Percentiles rank a stretch among this genome's conserved stretches.
Conservation (phyloP, 768 basidiomycete genomes). For the Trichaptum fuscoviolaceum region DNA sequence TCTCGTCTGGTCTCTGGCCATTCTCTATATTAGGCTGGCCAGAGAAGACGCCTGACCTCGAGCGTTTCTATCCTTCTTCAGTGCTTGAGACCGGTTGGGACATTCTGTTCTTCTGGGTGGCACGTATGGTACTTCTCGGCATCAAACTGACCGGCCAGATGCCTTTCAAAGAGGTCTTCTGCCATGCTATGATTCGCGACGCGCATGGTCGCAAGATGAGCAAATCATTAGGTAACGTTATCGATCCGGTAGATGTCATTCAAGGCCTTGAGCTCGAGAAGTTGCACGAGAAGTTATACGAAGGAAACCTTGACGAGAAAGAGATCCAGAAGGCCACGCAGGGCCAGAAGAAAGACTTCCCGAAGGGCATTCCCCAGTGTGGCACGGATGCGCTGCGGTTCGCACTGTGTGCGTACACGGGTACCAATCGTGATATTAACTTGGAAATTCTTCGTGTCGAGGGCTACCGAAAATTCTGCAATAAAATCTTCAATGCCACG, state of each 20-base stretch:
- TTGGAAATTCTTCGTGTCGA: constrained; percentile 93
- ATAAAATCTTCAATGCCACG: constrained; percentile 98
- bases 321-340: constrained; percentile 87
- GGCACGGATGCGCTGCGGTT: constrained; percentile 96
- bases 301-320: constrained; percentile 90
- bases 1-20: constrained; percentile 96
- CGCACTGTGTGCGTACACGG: constrained; percentile 90
- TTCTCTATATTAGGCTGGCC: constrained; percentile 99
- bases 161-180: constrained; percentile 94
- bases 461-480: constrained; percentile 99
- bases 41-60: constrained; percentile 78
- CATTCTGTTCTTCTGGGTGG: constrained; percentile 99
- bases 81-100: constrained; percentile 99
- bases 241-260: constrained; percentile 95
- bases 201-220: constrained; percentile 99
- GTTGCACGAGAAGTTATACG: constrained; percentile 78
- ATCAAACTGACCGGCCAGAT: constrained; percentile 82
- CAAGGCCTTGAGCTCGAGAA: constrained; percentile 74
- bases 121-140: constrained; percentile 95
- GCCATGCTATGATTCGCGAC: constrained; percentile 98
- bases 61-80: constrained; percentile 83
- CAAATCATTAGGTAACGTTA: constrained; percentile 96
- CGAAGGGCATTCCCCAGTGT: constrained; percentile 98
- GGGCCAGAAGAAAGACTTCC: constrained; percentile 99
- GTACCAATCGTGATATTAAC: constrained; percentile 94